Percentiles rank a stretch among this genome's conserved stretches.
Conservation (phyloP, 495 filamentous ascomycete genomes). For the Lepidopterella palustris region DNA sequence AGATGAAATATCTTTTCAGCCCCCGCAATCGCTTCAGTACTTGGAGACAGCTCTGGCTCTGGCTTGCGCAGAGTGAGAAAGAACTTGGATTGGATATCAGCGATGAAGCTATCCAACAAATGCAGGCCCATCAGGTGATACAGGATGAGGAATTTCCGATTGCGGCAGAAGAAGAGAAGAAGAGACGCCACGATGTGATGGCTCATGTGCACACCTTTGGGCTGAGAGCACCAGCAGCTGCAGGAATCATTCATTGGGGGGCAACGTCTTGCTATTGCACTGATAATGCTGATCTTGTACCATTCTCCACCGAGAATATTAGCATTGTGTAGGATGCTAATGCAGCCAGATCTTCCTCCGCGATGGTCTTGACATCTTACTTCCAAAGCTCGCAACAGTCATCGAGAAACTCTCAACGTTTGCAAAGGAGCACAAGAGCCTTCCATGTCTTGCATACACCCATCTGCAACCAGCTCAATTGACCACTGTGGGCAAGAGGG, state of each 20-base stretch:
- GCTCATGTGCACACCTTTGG: slow-evolving; percentile 70
- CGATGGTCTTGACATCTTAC: slow-evolving; percentile 65
- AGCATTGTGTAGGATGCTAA: slow-evolving; percentile 4
- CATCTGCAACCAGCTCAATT: slow-evolving; percentile 65
- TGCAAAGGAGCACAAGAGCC: slow-evolving; percentile 66
- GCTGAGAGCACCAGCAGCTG: slow-evolving; percentile 68
- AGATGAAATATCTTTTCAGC: slow-evolving; percentile 41
- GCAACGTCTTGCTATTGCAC: slow-evolving; percentile 51
- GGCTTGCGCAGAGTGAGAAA: slow-evolving; percentile 38
- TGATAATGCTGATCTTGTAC: slow-evolving; percentile 73
- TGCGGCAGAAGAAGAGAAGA: slow-evolving; percentile 74
- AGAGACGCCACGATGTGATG: slow-evolving; percentile 53
- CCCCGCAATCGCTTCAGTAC: slow-evolving; percentile 38
- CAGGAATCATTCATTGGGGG: slow-evolving; percentile 81
- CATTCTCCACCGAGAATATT: not conserved
- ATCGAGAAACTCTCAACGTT: slow-evolving; percentile 75
- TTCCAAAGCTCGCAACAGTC: slow-evolving; percentile 79
- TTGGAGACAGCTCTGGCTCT: slow-evolving; percentile 42
- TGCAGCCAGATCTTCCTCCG: slow-evolving; percentile 58
- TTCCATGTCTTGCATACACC: slow-evolving; percentile 70
- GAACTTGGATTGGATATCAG: slow-evolving; percentile 30
- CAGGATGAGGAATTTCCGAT: slow-evolving; percentile 74
- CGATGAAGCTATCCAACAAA: slow-evolving; percentile 34
- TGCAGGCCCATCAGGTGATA: slow-evolving; percentile 60
- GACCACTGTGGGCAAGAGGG: slow-evolving; percentile 78